Conservation (phyloP, 495 filamentous ascomycete genomes). For the Penicillium ochrochloron region DNA sequence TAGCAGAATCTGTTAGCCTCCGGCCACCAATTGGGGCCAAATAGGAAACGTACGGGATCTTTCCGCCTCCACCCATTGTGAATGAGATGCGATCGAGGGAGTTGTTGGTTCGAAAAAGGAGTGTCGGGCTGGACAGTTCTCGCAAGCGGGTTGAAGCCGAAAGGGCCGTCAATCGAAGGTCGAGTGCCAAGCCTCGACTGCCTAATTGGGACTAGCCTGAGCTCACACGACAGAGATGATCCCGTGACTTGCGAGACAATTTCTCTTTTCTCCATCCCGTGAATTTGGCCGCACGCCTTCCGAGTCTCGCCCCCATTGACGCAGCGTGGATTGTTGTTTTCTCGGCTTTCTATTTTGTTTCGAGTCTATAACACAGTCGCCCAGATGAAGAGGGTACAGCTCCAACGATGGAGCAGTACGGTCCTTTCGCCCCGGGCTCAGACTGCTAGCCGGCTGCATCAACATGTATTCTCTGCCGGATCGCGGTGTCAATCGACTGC, state of each 20-base stretch:
- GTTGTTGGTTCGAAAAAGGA: constrained; percentile 30
- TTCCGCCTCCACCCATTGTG: constrained; percentile 68
- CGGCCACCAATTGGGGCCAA: not conserved
- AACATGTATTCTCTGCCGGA: constrained; percentile 42
- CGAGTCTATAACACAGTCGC: constrained; percentile 25
- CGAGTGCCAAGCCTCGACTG: constrained; percentile 37
- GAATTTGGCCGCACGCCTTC: constrained; percentile 31
- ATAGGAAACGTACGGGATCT: constrained; percentile 76
- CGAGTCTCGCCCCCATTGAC: constrained; percentile 27
- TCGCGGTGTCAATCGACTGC: constrained; percentile 47
- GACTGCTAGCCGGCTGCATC: constrained; percentile 53
- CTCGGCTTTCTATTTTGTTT: constrained; percentile 20
- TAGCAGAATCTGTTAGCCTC: constrained; percentile 30
- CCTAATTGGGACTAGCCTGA: constrained; percentile 36
- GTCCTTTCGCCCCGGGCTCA: constrained; percentile 62
- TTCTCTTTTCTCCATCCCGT: constrained; percentile 48
- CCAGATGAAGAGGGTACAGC: constrained; percentile 72
- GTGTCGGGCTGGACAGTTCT: constrained; percentile 32
- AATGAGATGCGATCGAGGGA: constrained; percentile 34
- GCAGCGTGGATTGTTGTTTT: constrained; percentile 22
- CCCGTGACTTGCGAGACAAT: constrained; percentile 53
- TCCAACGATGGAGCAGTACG: constrained; percentile 73
- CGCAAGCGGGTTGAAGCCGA: constrained; percentile 38
- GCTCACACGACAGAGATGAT: constrained; percentile 41
- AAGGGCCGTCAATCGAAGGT: constrained; percentile 42